Evolutionary conservation across 2,329 filamentous ascomycete genomes (phyloP).

Genomic region (Madurella mycetomatis): DNA sequence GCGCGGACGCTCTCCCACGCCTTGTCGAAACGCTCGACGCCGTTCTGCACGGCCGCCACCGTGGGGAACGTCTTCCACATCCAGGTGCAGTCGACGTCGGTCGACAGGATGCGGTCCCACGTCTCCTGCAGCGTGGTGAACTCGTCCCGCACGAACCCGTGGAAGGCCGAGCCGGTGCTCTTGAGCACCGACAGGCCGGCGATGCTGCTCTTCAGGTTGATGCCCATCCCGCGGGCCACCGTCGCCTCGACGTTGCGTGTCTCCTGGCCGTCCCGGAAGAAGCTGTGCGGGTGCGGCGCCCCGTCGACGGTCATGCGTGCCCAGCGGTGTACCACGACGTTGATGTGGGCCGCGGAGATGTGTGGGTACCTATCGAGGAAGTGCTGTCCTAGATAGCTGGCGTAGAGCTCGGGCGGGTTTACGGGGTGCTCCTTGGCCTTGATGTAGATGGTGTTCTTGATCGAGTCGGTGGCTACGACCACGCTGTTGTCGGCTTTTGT

Average conservation of each 20-base stretch:
- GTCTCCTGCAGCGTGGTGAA: constrained; percentile 87
- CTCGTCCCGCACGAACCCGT: constrained; percentile 88
- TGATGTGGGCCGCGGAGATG: constrained; percentile 79
- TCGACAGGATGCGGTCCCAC: constrained; percentile 93
- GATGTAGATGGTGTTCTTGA: constrained; percentile 97
- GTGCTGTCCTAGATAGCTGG: constrained; percentile 76
- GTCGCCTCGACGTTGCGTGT: constrained; percentile 76
- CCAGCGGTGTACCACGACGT: constrained; percentile 84
- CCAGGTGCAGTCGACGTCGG: constrained; percentile 85
- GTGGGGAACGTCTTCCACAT: constrained; percentile 69
- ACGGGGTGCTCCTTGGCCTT: constrained; percentile 91
- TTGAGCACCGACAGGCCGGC: constrained; percentile 84
- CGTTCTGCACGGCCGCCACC: constrained; percentile 62
- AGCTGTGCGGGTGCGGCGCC: constrained; percentile 90
- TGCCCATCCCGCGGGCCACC: constrained; percentile 62
- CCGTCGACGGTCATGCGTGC: constrained; percentile 82
- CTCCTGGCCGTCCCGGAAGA: constrained; percentile 85
- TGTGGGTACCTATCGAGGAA: constrained; percentile 85
- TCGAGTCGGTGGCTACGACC: constrained; percentile 92
- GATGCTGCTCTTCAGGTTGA: constrained; percentile 73
- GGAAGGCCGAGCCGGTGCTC: constrained; percentile 93
- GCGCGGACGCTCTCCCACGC: constrained; percentile 73
- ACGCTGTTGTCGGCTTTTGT: constrained; percentile 91
- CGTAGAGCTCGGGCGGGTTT: constrained; percentile 88
- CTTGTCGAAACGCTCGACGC: constrained; percentile 65